Conservation (phyloP, 371 early-diverging fungal genomes). For the Blakeslea trispora region DNA sequence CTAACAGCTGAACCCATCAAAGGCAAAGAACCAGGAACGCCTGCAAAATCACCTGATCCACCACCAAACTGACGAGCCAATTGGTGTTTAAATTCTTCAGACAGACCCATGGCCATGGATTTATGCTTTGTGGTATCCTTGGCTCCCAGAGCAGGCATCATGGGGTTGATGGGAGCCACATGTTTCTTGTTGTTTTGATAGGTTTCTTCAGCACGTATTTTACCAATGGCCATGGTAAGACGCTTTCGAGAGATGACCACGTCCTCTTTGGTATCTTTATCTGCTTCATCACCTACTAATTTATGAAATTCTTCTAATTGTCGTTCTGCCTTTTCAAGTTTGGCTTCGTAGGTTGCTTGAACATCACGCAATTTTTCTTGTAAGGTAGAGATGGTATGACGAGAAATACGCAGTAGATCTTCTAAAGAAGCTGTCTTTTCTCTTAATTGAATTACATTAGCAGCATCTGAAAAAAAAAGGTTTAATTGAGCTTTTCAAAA, state of each 20-base stretch:
- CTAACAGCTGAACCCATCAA: conserved; percentile 51
- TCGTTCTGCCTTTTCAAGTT: conserved; percentile 67
- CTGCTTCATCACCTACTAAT: conserved; percentile 60
- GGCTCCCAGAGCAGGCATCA: conserved; percentile 3
- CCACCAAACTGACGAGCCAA: conserved; percentile 48
- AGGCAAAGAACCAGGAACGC: conserved; percentile 43
- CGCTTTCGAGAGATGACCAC: conserved; percentile 36
- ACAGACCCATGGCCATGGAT: conserved; percentile 46
- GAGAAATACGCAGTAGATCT: conserved; percentile 76
- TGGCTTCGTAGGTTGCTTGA: conserved; percentile 65
- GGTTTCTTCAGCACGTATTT: conserved; percentile 46
- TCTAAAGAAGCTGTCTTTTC: conserved; percentile 78
- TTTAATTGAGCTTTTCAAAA: neutral
- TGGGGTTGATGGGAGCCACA: conserved; percentile 4
- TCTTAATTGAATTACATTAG: conserved; percentile 53
- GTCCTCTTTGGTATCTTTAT: conserved; percentile 42
- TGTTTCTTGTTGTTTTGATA: conserved; percentile 37
- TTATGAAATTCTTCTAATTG: conserved; percentile 73
- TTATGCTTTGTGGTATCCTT: conserved; percentile 34
- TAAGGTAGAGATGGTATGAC: conserved; percentile 78
- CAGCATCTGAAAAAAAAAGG: conserved; percentile 18
- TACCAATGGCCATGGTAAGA: conserved; percentile 38
- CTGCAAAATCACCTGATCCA: conserved; percentile 37
- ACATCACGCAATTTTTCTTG: conserved; percentile 72
- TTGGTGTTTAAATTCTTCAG: conserved; percentile 49